Conservation (phyloP, 2,329 filamentous ascomycete species). For the Chrysosporium keratinophilum region DNA sequence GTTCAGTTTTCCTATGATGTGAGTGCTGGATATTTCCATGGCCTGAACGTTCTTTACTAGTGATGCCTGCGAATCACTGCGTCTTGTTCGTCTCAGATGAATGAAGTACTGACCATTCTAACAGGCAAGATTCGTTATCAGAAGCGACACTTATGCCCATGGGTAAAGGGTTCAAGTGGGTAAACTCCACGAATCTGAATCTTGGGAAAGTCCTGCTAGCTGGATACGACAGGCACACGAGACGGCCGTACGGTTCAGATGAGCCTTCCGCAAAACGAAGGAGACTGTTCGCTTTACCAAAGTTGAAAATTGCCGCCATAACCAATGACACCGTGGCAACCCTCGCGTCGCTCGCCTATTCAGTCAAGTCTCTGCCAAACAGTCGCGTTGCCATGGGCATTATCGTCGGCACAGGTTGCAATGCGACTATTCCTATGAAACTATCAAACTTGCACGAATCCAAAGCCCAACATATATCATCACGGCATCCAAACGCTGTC, state of each 20-base stretch:
- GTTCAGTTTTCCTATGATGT: slow-evolving; percentile 44
- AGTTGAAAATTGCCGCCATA: slow-evolving; percentile 62
- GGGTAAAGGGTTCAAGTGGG: slow-evolving; percentile 45
- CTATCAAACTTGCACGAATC: slow-evolving; percentile 51
- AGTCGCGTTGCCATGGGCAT: slow-evolving; percentile 66
- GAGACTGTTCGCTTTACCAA: slow-evolving; percentile 47
- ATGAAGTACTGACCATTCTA: not conserved
- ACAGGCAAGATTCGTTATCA: slow-evolving; percentile 43
- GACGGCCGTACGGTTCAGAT: slow-evolving; percentile 27
- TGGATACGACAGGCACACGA: slow-evolving; percentile 45
- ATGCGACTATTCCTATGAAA: slow-evolving; percentile 66
- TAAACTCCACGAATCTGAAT: slow-evolving; percentile 46
- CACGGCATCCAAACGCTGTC: slow-evolving; percentile 41
- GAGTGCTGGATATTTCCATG: slow-evolving; percentile 18
- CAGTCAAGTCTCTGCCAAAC: slow-evolving; percentile 50
- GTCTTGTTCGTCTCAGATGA: not conserved
- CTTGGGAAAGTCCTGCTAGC: slow-evolving; percentile 45
- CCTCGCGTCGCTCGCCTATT: slow-evolving; percentile 64
- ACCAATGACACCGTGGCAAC: slow-evolving; percentile 75
- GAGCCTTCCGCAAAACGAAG: slow-evolving; percentile 38
- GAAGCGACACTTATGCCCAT: slow-evolving; percentile 49
- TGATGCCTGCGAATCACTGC: not conserved
- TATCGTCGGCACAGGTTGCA: slow-evolving; percentile 72
- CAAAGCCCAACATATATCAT: slow-evolving; percentile 48
- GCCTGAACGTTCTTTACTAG: not conserved